Base-by-base conservation (phyloP, 768 basidiomycete genomes). In the Tubosaeta brunneosetosa region DNA sequence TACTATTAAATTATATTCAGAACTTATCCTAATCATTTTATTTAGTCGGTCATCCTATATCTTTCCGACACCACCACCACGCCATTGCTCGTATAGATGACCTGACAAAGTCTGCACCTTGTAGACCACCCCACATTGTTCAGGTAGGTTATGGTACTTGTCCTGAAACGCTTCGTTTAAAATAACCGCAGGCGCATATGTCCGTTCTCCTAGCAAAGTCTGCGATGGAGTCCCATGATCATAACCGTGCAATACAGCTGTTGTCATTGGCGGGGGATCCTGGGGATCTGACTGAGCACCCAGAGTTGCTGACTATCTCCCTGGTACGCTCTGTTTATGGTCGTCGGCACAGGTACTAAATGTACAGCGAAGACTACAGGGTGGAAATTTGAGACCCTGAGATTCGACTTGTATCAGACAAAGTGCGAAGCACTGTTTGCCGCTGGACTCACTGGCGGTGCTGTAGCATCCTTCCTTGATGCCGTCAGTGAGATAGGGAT, bases 261-360 rank as follows among this genome's bases (percentile, higher is more conserved):
- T 25, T 60, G 55, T 16, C 42, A 17, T 57, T 50, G 19, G 19
- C n/a, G 11, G 16, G 32, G 13, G 41, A 51, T 33, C 50, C 41
- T 13, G 53, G 50, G 14, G 40, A 49, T 16, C 43, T 43, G 9
- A 38, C 27, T 27, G 50, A 51, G 4, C 40, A 38, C 16, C 44
- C 54, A 3, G 58, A 59, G 48, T 37, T 60, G 27, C 3, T 56
- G 50, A 60, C 58, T 5, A 13, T 60, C 29, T 60, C 58, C 1
- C 22, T 60, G 58, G 58, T 60, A 43, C 4, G 58, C 14, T 1
- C 22, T 6, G 9, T 41, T 31, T 31, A 16, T 3, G n/a, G 29
- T 37, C 27, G 26, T 47, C 8, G 4, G 34, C 31, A 22, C 27
- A 27, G 8, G 9, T 44, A 17, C 22, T 60, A 22, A 60, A 13